Evolutionary conservation across 2,329 filamentous ascomycete genomes (phyloP).

Genomic region (Sclerotinia borealis): DNA sequence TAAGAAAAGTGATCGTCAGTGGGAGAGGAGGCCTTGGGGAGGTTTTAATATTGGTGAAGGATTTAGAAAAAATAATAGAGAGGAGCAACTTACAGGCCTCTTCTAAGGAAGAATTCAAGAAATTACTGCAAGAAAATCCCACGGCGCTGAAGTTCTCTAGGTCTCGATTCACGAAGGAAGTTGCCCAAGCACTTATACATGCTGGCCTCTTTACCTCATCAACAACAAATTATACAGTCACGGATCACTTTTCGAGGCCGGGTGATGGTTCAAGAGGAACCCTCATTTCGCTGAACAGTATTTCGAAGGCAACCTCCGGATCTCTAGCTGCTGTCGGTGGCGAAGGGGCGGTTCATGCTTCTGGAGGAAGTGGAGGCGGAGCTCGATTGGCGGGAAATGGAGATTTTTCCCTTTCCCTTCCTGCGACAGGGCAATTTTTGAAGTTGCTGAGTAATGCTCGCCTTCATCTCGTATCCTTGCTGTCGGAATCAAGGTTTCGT

Average conservation of each 20-base stretch:
- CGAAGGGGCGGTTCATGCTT: constrained; percentile 55
- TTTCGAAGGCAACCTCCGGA: constrained; percentile 61
- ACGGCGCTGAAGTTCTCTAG: constrained; percentile 39
- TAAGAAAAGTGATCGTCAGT: constrained; percentile 59
- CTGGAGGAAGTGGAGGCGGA: constrained; percentile 45
- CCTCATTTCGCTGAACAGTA: constrained; percentile 54
- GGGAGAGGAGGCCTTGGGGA: constrained; percentile 53
- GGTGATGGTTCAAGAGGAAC: constrained; percentile 40
- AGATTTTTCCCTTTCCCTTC: constrained; percentile 53
- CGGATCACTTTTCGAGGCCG: constrained; percentile 38
- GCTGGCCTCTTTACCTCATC: constrained; percentile 60
- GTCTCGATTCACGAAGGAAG: constrained; percentile 37
- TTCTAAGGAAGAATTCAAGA: constrained; percentile 46
- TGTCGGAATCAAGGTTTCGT: constrained; percentile 53
- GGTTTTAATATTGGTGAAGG: constrained; percentile 52
- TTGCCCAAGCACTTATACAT: constrained; percentile 54
- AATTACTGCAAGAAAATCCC: constrained; percentile 46
- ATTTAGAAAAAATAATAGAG: constrained; percentile 47
- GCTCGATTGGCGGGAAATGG: constrained; percentile 22
- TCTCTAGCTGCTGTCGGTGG: constrained; percentile 65
- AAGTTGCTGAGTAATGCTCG: constrained; percentile 58
- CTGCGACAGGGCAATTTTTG: constrained; percentile 60
- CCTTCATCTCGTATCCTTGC: constrained; percentile 52
- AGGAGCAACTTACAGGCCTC: constrained; percentile 36
- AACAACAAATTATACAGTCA: constrained; percentile 34